Percentiles rank a stretch among this genome's conserved stretches.
These are phyloP conservation scores for Ophiostoma tasmaniense DNA, from an alignment of 2,329 filamentous ascomycete genomes.

Conservation along the genomic window DNA sequence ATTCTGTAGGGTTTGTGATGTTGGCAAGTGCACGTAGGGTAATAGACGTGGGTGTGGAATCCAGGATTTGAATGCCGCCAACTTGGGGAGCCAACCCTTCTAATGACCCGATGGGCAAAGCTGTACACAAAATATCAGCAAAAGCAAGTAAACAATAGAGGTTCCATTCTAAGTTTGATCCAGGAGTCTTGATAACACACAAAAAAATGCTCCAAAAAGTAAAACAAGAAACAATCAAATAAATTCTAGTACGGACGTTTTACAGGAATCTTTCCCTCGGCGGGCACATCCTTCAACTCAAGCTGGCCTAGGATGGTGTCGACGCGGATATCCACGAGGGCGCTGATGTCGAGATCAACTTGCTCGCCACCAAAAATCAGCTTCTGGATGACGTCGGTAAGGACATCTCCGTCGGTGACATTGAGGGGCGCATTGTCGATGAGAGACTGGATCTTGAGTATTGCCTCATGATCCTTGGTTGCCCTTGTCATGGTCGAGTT, in stretches of 20 bases:
- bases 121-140: constrained; percentile 32
- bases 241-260: constrained; percentile 69
- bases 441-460: constrained; percentile 64
- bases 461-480: constrained; percentile 47
- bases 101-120: constrained; percentile 47
- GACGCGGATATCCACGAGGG: constrained; percentile 74
- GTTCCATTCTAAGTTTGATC: background rate
- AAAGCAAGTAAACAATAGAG: background rate
- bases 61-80: constrained; percentile 60
- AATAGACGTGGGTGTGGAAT: constrained; percentile 64
- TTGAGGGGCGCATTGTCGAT: constrained; percentile 73
- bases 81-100: constrained; percentile 51
- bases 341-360: constrained; percentile 66
- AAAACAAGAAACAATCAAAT: background rate
- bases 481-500: constrained; percentile 64
- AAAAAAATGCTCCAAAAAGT: constrained; percentile 27
- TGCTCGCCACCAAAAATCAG: constrained; percentile 65
- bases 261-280: constrained; percentile 76
- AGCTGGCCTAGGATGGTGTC: constrained; percentile 74
- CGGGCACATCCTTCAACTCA: constrained; percentile 74
- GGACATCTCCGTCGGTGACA: constrained; percentile 70
- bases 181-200: constrained; percentile 2
- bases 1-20: constrained; percentile 82
- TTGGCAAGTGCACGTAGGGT: constrained; percentile 65
- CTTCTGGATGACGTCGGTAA: constrained; percentile 71